Percentiles rank a stretch among this genome's conserved stretches.
phyloP scores from a whole-genome alignment of 163 green algal species.

The Volvox carteri region DNA sequence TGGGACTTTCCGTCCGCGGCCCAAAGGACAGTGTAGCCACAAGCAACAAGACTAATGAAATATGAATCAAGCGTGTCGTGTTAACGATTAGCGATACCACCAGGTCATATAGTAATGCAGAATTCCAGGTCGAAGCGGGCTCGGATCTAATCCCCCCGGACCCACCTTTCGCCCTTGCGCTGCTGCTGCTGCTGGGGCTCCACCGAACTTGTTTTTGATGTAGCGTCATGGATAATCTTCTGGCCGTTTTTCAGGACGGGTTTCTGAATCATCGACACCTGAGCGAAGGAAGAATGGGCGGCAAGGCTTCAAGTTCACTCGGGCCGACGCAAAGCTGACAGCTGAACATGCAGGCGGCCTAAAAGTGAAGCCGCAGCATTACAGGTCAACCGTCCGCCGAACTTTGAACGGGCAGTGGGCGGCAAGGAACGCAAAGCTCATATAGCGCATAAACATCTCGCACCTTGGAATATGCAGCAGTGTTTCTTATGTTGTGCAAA shows the following conservation, averaged over 20 bases:
- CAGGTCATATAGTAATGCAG: too few species aligned
- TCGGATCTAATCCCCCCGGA: too few species aligned
- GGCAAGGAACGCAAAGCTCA: background rate
- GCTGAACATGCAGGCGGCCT: background rate
- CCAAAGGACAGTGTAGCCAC: background rate
- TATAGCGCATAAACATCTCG: background rate
- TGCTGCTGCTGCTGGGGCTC: slow-evolving; percentile 38
- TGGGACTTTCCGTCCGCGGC: slow-evolving; percentile 9
- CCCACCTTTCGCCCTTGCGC: slow-evolving; percentile 29
- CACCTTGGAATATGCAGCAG: slow-evolving; percentile 5
- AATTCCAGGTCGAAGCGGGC: too few species aligned
- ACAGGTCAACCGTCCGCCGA: background rate
- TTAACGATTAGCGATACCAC: too few species aligned
- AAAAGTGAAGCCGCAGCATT: background rate
- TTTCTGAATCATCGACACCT: slow-evolving; percentile 48
- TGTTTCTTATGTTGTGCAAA: background rate
- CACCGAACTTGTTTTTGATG: slow-evolving; percentile 37
- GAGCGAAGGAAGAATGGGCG: background rate
- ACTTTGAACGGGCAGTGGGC: background rate
- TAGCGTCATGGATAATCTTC: slow-evolving; percentile 22
- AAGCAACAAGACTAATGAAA: background rate
- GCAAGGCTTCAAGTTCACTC: background rate
- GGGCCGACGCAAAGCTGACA: background rate
- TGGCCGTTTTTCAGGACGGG: slow-evolving; percentile 37
- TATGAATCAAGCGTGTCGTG: too few species aligned